Base-by-base conservation (phyloP, 495 filamentous ascomycete species). In the Amphirosellinia nigrospora region DNA sequence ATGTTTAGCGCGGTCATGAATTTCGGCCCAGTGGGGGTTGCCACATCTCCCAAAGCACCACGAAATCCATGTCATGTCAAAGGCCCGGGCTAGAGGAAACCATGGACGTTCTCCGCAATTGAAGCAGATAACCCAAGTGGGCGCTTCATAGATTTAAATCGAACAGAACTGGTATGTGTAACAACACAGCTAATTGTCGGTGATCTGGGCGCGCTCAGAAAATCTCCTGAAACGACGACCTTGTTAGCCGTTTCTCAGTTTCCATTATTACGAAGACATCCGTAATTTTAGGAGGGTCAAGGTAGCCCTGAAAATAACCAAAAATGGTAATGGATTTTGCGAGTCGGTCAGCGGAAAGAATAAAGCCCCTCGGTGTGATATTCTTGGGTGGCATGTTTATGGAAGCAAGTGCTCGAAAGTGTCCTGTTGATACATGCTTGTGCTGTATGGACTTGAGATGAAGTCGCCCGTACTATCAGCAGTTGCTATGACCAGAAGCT, bases 321-420 rank as follows among this genome's bases (percentile, higher is more conserved):
- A 39, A 1, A 15, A 46, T 9, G 19, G 30, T 30, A 50, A 6
- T 53, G 26, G 21, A 55, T 53, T 38, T 45, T 43, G 30, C 21
- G 34, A 43, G n/a, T 53, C 43, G 28, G 46, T 16, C 23, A 39
- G 66, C 8, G 11, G 28, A 16, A 21, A 11, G 38, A 23, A n/a
- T 30, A 39, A 43, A 21, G 36, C 3, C 16, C 16, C 16, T 19
- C 11, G n/a, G 41, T 46, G 26, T 15, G 28, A 15, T 62, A 16
- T 45, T 45, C 30, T 4, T 16, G 23, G 34, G 9, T 11, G 38
- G 19, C 7, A 16, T 19, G 11, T 26, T 64, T 38, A 43, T 21
- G 26, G n/a, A 70, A 70, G 68, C 68, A 62, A 70, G 68, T 64
- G 68, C 68, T 56, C 58, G 8, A 30, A 45, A 62, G 7, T 45